Conservation (phyloP, 139 green algal species). For the Chara braunii region DNA sequence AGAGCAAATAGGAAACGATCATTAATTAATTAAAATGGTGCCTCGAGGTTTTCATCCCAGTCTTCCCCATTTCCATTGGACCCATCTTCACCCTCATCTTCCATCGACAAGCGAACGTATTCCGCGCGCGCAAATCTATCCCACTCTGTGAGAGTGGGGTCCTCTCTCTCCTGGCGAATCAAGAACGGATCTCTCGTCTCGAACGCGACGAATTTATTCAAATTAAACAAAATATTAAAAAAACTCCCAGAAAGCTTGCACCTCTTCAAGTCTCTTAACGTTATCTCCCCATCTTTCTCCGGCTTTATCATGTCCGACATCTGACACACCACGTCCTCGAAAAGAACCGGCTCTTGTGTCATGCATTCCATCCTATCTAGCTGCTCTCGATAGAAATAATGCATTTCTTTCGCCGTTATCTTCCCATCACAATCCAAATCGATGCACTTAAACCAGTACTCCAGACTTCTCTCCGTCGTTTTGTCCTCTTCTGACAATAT, state of each 20-base stretch:
- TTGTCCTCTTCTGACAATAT: constrained; percentile 99
- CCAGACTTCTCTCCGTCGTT: constrained; percentile 70
- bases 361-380: constrained; percentile 93
- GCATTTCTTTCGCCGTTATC: constrained; percentile 77
- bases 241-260: constrained; percentile 69
- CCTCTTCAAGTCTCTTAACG: constrained; percentile 73
- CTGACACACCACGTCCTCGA: constrained; percentile 85
- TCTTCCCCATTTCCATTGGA: constrained; percentile 33
- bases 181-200: constrained; percentile 87
- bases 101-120: constrained; percentile 77
- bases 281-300: constrained; percentile 56
- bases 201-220: constrained; percentile 98
- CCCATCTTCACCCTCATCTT: constrained; percentile 73
- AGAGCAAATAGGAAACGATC: neutral
- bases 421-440: constrained; percentile 87
- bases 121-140: constrained; percentile 74
- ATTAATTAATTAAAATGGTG: constrained; percentile 26
- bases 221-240: constrained; percentile 98
- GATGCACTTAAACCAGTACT: constrained; percentile 87
- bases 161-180: constrained; percentile 66
- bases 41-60: constrained; percentile 43
- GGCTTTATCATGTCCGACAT: constrained; percentile 94
- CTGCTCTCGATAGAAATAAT: constrained; percentile 98
- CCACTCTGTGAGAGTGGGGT: constrained; percentile 62
- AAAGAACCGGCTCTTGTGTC: constrained; percentile 71